phyloP scores from a whole-genome alignment of 225 moss, liverwort and hornwort genomes.

The Lunularia cruciata region DNA sequence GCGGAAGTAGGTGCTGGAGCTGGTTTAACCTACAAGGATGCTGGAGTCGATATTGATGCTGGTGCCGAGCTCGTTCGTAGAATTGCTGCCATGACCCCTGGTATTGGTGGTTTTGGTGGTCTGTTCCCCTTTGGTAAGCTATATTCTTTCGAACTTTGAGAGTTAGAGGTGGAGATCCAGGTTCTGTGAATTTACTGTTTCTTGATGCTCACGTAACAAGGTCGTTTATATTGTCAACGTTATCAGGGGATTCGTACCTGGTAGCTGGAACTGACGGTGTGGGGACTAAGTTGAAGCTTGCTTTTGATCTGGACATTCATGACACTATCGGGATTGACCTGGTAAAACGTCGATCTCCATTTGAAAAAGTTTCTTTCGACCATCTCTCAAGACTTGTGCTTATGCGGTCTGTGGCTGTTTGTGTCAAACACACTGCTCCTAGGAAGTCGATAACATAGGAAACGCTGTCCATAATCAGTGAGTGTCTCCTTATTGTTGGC shows the following conservation, averaged over 20 bases:
- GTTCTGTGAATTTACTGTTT: too few relatives aligned
- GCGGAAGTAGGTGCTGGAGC: conserved; percentile 32
- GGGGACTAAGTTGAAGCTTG: conserved; percentile 95
- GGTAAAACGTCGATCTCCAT: conserved; percentile 28
- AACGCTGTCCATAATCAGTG: too few relatives aligned
- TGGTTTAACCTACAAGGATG: conserved; percentile 84
- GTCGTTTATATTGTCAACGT: background rate
- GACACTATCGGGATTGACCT: conserved; percentile 90
- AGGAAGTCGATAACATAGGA: too few relatives aligned
- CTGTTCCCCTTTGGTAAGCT: conserved; percentile 62
- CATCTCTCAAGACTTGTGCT: background rate
- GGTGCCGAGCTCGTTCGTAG: conserved; percentile 85
- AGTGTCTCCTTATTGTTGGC: too few relatives aligned
- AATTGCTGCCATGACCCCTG: conserved; percentile 85
- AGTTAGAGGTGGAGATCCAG: too few relatives aligned
- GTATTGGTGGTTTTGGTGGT: conserved; percentile 94
- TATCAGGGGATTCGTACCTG: conserved; percentile 69
- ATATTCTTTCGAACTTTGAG: background rate
- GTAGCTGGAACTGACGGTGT: conserved; percentile 97
- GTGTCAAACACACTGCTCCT: too few relatives aligned
- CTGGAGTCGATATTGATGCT: conserved; percentile 96
- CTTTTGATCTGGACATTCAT: conserved; percentile 76
- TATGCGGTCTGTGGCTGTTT: too few relatives aligned
- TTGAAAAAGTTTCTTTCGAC: background rate
- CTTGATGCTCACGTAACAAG: too few relatives aligned